Conservation (phyloP, 495 filamentous ascomycete species). For the Penicillium canariense region DNA sequence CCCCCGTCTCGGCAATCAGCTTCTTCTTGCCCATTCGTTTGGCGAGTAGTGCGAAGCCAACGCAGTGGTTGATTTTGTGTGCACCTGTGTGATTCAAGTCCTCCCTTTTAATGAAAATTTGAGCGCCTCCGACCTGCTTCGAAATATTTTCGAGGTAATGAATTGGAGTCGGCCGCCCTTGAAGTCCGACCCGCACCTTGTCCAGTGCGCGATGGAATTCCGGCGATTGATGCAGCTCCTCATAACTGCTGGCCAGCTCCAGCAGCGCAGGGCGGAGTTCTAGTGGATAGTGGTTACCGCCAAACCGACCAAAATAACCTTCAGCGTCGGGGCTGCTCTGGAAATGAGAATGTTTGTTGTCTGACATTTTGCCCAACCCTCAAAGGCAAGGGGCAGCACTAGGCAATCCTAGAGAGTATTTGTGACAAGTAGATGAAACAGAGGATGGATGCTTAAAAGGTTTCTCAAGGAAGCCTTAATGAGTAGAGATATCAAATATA, state of each 20-base stretch:
- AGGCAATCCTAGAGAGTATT: neutral
- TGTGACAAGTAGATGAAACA: neutral
- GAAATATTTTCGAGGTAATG: slow-evolving; percentile 12
- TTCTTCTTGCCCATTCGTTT: slow-evolving; percentile 80
- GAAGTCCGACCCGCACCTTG: slow-evolving; percentile 14
- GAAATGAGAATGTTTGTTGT: neutral
- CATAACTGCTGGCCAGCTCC: slow-evolving; percentile 10
- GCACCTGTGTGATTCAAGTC: slow-evolving; percentile 84
- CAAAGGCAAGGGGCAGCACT: neutral
- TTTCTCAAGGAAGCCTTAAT: no score
- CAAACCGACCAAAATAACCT: slow-evolving; percentile 21
- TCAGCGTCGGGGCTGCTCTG: slow-evolving; percentile 14
- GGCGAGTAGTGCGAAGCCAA: slow-evolving; percentile 86
- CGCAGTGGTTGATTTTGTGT: slow-evolving; percentile 97
- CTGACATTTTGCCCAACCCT: neutral
- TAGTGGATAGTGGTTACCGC: slow-evolving; percentile 21
- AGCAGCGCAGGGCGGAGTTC: slow-evolving; percentile 15
- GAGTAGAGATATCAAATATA: no score
- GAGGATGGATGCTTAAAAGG: neutral
- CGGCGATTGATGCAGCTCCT: slow-evolving; percentile 3
- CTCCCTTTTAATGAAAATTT: slow-evolving; percentile 93
- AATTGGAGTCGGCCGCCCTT: slow-evolving; percentile 21
- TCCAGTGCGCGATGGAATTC: slow-evolving; percentile 10
- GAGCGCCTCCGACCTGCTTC: slow-evolving; percentile 57
- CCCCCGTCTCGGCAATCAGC: slow-evolving; percentile 94